phyloP scores from a whole-genome alignment of 164 flowering plant genomes.

The Piper longum region DNA sequence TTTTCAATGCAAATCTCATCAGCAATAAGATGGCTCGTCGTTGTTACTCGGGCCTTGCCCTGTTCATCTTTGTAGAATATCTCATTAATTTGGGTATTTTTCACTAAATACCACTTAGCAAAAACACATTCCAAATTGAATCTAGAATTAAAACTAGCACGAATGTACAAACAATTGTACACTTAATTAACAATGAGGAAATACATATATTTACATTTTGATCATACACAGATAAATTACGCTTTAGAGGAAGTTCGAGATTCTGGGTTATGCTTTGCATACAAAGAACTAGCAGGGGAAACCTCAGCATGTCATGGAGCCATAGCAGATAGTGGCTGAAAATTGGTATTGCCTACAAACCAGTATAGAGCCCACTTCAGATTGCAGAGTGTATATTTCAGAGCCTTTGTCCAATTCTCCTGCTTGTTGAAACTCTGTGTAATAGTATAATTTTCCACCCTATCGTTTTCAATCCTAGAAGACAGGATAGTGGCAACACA shows the following conservation, averaged over 20 bases:
- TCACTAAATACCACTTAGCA: no score
- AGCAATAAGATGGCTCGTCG: no score
- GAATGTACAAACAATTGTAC: background rate
- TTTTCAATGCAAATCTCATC: no score
- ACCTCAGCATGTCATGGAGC: slow-evolving; percentile 38
- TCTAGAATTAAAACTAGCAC: background rate
- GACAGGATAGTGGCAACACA: background rate
- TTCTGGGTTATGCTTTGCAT: slow-evolving; percentile 25
- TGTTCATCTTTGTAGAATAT: no score
- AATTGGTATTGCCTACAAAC: slow-evolving; percentile 86
- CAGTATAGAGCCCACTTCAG: slow-evolving; percentile 92
- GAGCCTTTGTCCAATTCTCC: slow-evolving; percentile 98
- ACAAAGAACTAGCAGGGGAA: slow-evolving; percentile 27
- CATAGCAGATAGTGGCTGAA: slow-evolving; percentile 62
- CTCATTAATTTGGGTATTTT: no score
- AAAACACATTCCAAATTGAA: background rate
- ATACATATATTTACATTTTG: no score
- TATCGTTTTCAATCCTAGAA: slow-evolving; percentile 91
- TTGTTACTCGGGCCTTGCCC: no score
- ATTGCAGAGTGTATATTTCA: slow-evolving; percentile 89
- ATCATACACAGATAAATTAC: background rate
- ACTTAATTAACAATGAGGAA: background rate
- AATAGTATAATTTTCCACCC: slow-evolving; percentile 75
- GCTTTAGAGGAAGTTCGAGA: slow-evolving; percentile 11
- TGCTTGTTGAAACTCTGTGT: slow-evolving; percentile 95